Evolutionary conservation across 2,329 filamentous ascomycete species (phyloP).

Genomic region (Sclerotinia glacialis): DNA sequence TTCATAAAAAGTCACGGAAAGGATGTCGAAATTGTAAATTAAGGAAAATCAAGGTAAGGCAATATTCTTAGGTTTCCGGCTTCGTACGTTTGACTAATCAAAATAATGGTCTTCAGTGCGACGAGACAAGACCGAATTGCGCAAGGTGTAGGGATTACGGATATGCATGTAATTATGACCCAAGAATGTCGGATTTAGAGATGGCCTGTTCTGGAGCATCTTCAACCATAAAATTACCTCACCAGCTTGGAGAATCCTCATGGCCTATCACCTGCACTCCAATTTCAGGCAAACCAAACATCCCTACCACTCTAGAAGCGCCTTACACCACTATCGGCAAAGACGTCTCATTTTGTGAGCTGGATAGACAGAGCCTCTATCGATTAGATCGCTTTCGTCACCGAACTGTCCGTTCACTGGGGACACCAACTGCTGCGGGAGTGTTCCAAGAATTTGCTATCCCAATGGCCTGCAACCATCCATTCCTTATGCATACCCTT

Average conservation of each 20-base stretch:
- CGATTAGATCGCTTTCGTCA: slow-evolving; percentile 45
- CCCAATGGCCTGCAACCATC: slow-evolving; percentile 16
- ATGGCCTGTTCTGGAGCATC: slow-evolving; percentile 22
- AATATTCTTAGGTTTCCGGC: too few relatives aligned
- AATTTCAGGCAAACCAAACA: neutral
- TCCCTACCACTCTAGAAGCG: slow-evolving; percentile 7
- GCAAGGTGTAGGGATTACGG: slow-evolving; percentile 48
- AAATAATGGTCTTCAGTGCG: slow-evolving; percentile 45
- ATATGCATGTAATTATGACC: slow-evolving; percentile 49
- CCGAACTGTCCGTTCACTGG: slow-evolving; percentile 45
- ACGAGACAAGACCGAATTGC: slow-evolving; percentile 51
- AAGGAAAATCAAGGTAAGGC: slow-evolving; percentile 50
- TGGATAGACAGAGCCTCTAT: slow-evolving; percentile 34
- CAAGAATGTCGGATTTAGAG: slow-evolving; percentile 39
- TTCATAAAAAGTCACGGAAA: slow-evolving; percentile 53
- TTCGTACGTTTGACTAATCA: neutral
- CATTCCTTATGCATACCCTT: slow-evolving; percentile 48
- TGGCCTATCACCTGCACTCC: neutral
- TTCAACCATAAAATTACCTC: neutral
- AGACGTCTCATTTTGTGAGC: neutral
- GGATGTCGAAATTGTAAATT: slow-evolving; percentile 58
- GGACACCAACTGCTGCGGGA: slow-evolving; percentile 35
- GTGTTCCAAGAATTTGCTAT: slow-evolving; percentile 42
- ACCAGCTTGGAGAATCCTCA: neutral
- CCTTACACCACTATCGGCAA: neutral